Conservation (phyloP, 129 eudicot genomes). For the Ambrosia artemisiifolia region DNA sequence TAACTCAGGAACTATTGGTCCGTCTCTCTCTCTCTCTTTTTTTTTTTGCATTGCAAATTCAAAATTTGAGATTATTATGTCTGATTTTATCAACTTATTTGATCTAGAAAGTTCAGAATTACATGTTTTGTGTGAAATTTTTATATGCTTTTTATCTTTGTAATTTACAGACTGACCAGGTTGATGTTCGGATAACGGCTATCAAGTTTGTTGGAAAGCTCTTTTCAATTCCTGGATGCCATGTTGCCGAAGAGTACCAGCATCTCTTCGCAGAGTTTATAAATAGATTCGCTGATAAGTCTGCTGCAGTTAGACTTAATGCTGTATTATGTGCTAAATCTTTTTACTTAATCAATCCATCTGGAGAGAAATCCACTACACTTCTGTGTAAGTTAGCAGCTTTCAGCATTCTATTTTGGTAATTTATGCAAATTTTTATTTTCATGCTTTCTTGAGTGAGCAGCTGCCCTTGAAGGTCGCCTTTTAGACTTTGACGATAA, state of each 20-base stretch:
- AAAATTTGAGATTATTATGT: background rate
- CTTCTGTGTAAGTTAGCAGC: constrained; percentile 55
- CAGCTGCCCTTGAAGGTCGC: constrained; percentile 85
- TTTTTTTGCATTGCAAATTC: constrained; percentile 1
- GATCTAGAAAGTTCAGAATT: background rate
- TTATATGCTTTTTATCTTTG: background rate
- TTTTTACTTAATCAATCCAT: constrained; percentile 51
- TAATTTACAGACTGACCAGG: constrained; percentile 80
- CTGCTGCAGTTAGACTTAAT: constrained; percentile 71
- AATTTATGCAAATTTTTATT: background rate
- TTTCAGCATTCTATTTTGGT: background rate
- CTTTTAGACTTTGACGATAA: constrained; percentile 87
- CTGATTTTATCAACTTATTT: constrained; percentile 7
- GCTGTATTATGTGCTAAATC: constrained; percentile 70
- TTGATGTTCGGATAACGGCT: constrained; percentile 93
- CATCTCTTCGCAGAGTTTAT: constrained; percentile 68
- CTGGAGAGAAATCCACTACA: constrained; percentile 57
- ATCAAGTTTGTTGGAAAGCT: constrained; percentile 69
- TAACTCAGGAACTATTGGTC: constrained; percentile 80
- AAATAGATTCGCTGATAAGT: constrained; percentile 82
- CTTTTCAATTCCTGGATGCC: constrained; percentile 50
- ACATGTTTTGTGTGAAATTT: background rate
- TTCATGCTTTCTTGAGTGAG: constrained; percentile 20
- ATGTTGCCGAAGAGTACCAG: constrained; percentile 58
- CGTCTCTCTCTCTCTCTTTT: constrained; percentile 30